Base-by-base conservation (phyloP, 1,284 basidiomycete genomes). In the Meira nashicola region DNA sequence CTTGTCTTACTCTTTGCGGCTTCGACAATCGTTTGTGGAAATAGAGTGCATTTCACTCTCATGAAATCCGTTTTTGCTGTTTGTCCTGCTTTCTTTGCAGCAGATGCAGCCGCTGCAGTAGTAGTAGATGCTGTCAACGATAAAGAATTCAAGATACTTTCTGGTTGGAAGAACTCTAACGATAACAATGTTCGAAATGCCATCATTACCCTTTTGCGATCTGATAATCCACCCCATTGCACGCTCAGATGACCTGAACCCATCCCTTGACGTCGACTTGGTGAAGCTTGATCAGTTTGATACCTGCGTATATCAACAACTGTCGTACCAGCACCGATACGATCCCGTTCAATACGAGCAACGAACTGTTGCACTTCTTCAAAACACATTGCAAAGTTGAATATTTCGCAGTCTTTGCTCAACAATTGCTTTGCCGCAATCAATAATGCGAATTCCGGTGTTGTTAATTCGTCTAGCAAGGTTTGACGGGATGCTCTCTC, bases 331-430 rank as follows among this genome's bases (percentile, higher is more conserved):
- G 28, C 56, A 23, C 14, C 56, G 17, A 37, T 39, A 7, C 60
- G 12, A 19, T 65, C 57, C 9, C 55, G 40, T 23, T 57, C 52
- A 11, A 51, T 40, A 21, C 60, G 54, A 37, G 55, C 37, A 17
- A 59, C 74, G 49, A 75, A 77, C 2, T 68, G 63, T 4, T 58
- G 38, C 0, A 76, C 48, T 39, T 75, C 70, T 43, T 71, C 64
- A 39, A 70, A 71, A 37, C 63, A 65, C 72, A 76, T 74, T 58
- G 76, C 75, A 53, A 76, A 76, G 55, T 74, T 77, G 59, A 77
- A 77, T n/a, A 68, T 59, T n/a, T 50, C 41, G 10, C 67, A 63
- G 43, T 71, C 72, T 15, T 66, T 63, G 2, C 64, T 61, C 49
- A 69, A 66, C 0, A 77, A 56, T n/a, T 77, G 75, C 48, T 71